phyloP scores from a whole-genome alignment of 2,329 filamentous ascomycete genomes.

The Arthrinium puccinioides region DNA sequence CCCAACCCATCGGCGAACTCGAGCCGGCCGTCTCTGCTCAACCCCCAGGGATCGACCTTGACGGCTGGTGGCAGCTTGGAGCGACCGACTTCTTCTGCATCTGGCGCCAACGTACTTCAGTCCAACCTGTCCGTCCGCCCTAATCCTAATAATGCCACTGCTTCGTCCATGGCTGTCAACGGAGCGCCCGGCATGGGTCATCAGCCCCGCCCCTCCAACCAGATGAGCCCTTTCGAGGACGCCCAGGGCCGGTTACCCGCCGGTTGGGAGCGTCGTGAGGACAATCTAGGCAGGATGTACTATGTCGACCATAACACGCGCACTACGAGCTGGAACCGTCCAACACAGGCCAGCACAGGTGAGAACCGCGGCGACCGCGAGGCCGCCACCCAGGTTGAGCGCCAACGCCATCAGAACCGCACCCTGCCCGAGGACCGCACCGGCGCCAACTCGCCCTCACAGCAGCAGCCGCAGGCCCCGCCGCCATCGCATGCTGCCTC shows the following conservation, averaged over 20 bases:
- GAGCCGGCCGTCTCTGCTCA: slow-evolving; percentile 37
- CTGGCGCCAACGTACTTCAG: slow-evolving; percentile 37
- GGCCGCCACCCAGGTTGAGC: slow-evolving; percentile 86
- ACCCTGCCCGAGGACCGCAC: slow-evolving; percentile 94
- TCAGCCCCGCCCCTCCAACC: slow-evolving; percentile 37
- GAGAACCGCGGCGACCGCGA: slow-evolving; percentile 76
- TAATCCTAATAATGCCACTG: slow-evolving; percentile 34
- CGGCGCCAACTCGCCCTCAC: slow-evolving; percentile 82
- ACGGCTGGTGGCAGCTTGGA: slow-evolving; percentile 37
- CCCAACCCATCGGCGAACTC: slow-evolving; percentile 37
- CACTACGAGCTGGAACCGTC: slow-evolving; percentile 93
- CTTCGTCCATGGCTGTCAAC: slow-evolving; percentile 27
- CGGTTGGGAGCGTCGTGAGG: slow-evolving; percentile 93
- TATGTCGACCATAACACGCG: slow-evolving; percentile 98
- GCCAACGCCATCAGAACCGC: slow-evolving; percentile 87
- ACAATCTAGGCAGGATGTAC: slow-evolving; percentile 90
- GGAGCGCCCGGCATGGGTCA: slow-evolving; percentile 17
- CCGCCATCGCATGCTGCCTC: slow-evolving; percentile 29
- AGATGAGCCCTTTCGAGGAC: slow-evolving; percentile 91
- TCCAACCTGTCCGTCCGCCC: slow-evolving; percentile 37
- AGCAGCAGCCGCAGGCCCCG: slow-evolving; percentile 42
- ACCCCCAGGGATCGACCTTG: slow-evolving; percentile 35
- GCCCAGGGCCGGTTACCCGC: slow-evolving; percentile 85
- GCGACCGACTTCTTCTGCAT: slow-evolving; percentile 46
- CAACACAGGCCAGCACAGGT: slow-evolving; percentile 70